Conservation (phyloP, 345 rosid genomes). For the Chamaenerion angustifolium region DNA sequence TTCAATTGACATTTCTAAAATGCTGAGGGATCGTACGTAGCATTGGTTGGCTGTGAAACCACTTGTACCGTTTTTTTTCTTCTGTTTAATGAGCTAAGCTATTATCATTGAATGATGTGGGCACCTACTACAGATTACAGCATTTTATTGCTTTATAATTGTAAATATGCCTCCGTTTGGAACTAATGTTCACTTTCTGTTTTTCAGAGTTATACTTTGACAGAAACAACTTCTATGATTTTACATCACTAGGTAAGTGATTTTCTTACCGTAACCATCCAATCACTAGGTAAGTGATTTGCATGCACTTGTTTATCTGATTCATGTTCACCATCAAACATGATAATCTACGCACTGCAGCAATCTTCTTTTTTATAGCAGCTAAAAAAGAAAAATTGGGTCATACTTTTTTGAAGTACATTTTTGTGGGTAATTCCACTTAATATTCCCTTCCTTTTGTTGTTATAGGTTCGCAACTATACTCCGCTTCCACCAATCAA, state of each 20-base stretch:
- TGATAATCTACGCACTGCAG: too few relatives aligned
- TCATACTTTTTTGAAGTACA: neutral
- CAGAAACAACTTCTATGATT: constrained; percentile 48
- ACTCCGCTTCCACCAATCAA: constrained; percentile 37
- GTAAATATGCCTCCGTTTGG: neutral
- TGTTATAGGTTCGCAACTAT: constrained; percentile 33
- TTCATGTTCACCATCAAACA: too few relatives aligned
- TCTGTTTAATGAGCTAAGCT: too few relatives aligned
- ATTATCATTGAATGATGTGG: too few relatives aligned
- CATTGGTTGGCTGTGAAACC: too few relatives aligned
- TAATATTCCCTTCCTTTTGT: constrained; percentile 2
- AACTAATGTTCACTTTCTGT: neutral
- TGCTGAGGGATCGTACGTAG: too few relatives aligned
- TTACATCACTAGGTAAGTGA: constrained; percentile 45
- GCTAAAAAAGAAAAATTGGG: neutral
- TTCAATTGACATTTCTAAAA: too few relatives aligned
- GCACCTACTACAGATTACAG: too few relatives aligned
- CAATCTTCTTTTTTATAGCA: too few relatives aligned
- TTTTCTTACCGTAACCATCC: neutral
- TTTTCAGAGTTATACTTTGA: constrained; percentile 41
- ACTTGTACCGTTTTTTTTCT: too few relatives aligned
- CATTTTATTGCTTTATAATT: neutral
- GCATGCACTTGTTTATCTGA: too few relatives aligned
- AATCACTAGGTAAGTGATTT: too few relatives aligned
- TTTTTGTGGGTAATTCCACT: neutral